A percentile compares a stretch with the other conserved stretches of the same genome.
These are phyloP conservation scores for Boehmeria nivea DNA, from an alignment of 306 rosid genomes.

Conservation along the genomic window DNA sequence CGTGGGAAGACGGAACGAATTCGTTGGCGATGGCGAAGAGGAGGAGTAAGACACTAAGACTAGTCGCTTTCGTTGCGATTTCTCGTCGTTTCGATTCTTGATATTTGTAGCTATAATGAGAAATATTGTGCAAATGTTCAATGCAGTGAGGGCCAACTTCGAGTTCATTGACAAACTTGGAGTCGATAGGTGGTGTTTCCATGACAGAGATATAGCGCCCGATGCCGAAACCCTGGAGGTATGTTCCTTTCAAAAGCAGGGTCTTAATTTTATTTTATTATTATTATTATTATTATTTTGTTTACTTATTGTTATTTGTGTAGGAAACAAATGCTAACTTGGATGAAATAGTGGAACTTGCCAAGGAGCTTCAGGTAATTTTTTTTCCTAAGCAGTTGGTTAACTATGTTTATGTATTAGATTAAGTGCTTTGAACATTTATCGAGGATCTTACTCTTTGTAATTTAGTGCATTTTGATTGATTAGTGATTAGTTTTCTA, in stretches of 20 bases:
- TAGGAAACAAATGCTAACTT: conserved; percentile 84
- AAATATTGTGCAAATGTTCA: conserved; percentile 8
- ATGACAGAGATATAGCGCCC: conserved; percentile 89
- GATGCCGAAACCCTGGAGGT: conserved; percentile 74
- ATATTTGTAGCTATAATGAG: background rate
- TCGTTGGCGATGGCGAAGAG: conserved; percentile 86
- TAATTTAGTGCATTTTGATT: background rate
- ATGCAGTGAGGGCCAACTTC: conserved; percentile 84
- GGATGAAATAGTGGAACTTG: conserved; percentile 90
- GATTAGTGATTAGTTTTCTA: background rate
- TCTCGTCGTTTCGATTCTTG: background rate
- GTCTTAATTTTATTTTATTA: too few relatives aligned
- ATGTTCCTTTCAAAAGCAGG: background rate
- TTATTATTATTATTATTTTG: too few relatives aligned
- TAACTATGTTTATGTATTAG: too few relatives aligned
- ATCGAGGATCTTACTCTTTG: too few relatives aligned
- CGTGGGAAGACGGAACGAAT: conserved; percentile 98
- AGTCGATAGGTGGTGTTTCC: conserved; percentile 89
- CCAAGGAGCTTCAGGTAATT: conserved; percentile 84
- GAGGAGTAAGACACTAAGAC: conserved; percentile 63
- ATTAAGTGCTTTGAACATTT: too few relatives aligned
- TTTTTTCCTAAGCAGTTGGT: too few relatives aligned
- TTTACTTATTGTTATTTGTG: background rate
- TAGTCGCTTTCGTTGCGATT: background rate
- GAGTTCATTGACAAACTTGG: conserved; percentile 89